These are phyloP conservation scores for Trichosporon sp. DNA, from an alignment of 1,284 basidiomycete species.

Conservation along the genomic window DNA sequence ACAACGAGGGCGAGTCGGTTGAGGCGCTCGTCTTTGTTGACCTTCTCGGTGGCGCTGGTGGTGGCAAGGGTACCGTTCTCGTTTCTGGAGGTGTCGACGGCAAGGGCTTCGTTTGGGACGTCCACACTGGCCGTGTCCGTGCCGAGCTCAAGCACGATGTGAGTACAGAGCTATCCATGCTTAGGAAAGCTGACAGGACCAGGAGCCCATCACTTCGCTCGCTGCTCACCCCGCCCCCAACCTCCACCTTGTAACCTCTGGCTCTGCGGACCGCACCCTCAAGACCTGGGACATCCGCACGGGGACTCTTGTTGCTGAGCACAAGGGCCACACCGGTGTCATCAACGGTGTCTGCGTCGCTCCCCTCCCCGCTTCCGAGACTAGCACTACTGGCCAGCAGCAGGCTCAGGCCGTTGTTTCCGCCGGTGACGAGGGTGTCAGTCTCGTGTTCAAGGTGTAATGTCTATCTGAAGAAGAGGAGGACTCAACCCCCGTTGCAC, in stretches of 20 bases:
- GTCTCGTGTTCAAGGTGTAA: slow-evolving; percentile 64
- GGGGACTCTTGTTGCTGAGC: slow-evolving; percentile 73
- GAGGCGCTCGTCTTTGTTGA: slow-evolving; percentile 87
- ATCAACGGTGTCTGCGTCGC: slow-evolving; percentile 76
- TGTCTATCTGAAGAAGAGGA: not conserved
- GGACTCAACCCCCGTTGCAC: not conserved
- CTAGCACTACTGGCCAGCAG: slow-evolving; percentile 46
- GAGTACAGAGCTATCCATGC: slow-evolving; percentile 40
- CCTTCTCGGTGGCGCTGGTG: slow-evolving; percentile 62
- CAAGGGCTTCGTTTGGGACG: slow-evolving; percentile 91
- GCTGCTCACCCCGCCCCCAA: slow-evolving; percentile 69
- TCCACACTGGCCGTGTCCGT: slow-evolving; percentile 77
- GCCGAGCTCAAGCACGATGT: slow-evolving; percentile 79
- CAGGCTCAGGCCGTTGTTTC: slow-evolving; percentile 66
- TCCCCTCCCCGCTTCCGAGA: slow-evolving; percentile 39
- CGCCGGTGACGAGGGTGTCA: slow-evolving; percentile 81
- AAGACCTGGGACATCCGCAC: slow-evolving; percentile 92
- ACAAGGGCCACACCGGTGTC: slow-evolving; percentile 81
- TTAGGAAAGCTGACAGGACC: slow-evolving; percentile 22
- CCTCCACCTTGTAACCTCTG: slow-evolving; percentile 74
- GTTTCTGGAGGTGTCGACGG: slow-evolving; percentile 92
- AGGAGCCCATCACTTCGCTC: slow-evolving; percentile 84
- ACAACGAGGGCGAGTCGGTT: slow-evolving; percentile 84
- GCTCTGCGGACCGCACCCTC: slow-evolving; percentile 80
- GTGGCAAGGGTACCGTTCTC: slow-evolving; percentile 66